phyloP scores from a whole-genome alignment of 2,329 filamentous ascomycete species.

The Phaeophleospora eucalypticola region DNA sequence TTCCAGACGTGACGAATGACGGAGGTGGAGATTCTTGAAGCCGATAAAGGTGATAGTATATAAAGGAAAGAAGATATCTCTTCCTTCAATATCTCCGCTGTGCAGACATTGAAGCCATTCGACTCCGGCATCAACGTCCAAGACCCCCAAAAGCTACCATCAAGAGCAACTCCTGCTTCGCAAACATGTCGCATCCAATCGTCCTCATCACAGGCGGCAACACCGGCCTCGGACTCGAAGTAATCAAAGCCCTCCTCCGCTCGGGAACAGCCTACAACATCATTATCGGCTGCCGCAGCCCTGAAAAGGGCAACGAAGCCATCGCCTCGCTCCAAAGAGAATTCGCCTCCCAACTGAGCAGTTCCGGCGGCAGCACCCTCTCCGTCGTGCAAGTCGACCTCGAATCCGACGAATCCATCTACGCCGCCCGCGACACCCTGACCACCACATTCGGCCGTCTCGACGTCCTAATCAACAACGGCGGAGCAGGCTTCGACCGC shows the following conservation, averaged over 20 bases:
- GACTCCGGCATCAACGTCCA: too few relatives aligned
- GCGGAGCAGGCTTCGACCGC: conserved; percentile 46
- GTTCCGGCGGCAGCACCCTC: conserved; percentile 43
- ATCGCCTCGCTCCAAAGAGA: conserved; percentile 41
- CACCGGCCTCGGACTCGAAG: conserved; percentile 58
- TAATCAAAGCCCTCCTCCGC: conserved; percentile 48
- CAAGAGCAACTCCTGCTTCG: too few relatives aligned
- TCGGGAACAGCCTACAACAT: conserved; percentile 51
- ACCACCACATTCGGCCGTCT: conserved; percentile 42
- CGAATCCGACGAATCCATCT: conserved; percentile 50
- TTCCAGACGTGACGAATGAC: too few relatives aligned
- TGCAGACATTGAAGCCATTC: too few relatives aligned
- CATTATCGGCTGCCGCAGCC: conserved; percentile 51
- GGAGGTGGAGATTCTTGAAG: too few relatives aligned
- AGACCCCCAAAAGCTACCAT: too few relatives aligned
- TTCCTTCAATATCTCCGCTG: too few relatives aligned
- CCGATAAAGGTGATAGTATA: too few relatives aligned
- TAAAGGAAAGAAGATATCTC: too few relatives aligned
- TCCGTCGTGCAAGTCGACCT: conserved; percentile 52
- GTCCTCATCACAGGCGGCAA: conserved; percentile 56
- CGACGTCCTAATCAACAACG: conserved; percentile 57
- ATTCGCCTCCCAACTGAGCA: conserved; percentile 35
- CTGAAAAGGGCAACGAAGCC: conserved; percentile 50
- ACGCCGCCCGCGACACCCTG: conserved; percentile 43
- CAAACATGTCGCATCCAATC: too few relatives aligned